phyloP scores from a whole-genome alignment of 148 eudicot genomes.

The Chenopodium suecicum region DNA sequence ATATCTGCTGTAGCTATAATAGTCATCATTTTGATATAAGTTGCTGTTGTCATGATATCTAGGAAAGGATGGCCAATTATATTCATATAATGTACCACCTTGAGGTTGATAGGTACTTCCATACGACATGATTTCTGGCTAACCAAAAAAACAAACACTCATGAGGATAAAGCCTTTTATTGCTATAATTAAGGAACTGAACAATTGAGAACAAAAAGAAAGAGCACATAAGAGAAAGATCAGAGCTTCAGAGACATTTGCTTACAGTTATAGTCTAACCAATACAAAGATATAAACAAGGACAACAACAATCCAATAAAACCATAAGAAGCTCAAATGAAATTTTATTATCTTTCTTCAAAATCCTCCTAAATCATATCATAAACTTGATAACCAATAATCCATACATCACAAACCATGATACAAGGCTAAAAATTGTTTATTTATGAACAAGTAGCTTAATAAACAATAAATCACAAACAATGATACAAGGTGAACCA shows the following conservation, averaged over 20 bases:
- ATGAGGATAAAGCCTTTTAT: neutral
- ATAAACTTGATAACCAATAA: neutral
- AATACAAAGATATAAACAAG: neutral
- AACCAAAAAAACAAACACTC: conserved; percentile 5
- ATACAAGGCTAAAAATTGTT: neutral
- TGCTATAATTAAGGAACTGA: no score
- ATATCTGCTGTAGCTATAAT: conserved; percentile 28
- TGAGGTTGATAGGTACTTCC: conserved; percentile 45
- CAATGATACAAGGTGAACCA: neutral
- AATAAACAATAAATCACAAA: neutral
- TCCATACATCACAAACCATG: neutral
- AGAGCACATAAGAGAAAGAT: neutral
- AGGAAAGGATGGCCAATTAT: conserved; percentile 36
- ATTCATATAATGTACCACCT: conserved; percentile 47
- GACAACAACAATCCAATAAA: neutral
- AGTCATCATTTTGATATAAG: conserved; percentile 33
- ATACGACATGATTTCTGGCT: conserved; percentile 59
- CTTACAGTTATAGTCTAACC: no score
- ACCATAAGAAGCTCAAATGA: neutral
- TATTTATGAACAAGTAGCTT: no score
- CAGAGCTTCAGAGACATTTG: no score
- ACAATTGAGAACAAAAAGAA: neutral
- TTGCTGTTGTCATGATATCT: conserved; percentile 31
- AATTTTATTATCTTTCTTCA: neutral
- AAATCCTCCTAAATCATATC: neutral